These are phyloP conservation scores for Cucumis cinereus DNA, from an alignment of 306 rosid genomes.

Conservation along the genomic window DNA sequence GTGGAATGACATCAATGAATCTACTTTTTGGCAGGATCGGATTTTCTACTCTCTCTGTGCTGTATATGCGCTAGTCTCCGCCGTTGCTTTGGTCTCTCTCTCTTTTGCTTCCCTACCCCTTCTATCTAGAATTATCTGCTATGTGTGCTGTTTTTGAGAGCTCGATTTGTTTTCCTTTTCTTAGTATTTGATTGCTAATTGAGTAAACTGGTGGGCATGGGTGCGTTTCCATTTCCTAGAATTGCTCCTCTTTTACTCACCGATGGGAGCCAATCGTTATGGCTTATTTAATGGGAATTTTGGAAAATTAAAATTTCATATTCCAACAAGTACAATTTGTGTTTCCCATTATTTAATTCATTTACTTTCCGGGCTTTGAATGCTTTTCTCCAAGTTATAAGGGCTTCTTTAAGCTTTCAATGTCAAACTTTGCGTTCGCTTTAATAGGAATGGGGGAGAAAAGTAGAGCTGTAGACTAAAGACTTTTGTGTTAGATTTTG, in stretches of 20 bases:
- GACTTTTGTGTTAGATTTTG: neutral
- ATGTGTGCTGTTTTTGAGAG: neutral
- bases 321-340: neutral
- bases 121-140: neutral
- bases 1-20: conserved; percentile 56
- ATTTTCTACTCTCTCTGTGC: conserved; percentile 65
- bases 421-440: neutral
- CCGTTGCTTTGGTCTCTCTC: conserved; percentile 53
- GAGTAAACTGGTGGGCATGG: neutral
- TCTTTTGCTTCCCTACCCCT: neutral
- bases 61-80: conserved; percentile 66
- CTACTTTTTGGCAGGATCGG: conserved; percentile 40
- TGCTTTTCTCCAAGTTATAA: neutral
- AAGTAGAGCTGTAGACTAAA: neutral
- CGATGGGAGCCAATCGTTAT: neutral
- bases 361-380: neutral
- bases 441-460: neutral
- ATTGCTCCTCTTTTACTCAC: neutral
- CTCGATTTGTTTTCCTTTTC: neutral
- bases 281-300: neutral
- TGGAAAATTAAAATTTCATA: neutral
- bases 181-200: neutral
- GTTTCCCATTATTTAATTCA: neutral
- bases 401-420: neutral
- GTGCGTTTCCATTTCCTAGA: neutral